Base-by-base conservation (phyloP, 352 stramenopile genomes). In the Peronospora tabacina region DNA sequence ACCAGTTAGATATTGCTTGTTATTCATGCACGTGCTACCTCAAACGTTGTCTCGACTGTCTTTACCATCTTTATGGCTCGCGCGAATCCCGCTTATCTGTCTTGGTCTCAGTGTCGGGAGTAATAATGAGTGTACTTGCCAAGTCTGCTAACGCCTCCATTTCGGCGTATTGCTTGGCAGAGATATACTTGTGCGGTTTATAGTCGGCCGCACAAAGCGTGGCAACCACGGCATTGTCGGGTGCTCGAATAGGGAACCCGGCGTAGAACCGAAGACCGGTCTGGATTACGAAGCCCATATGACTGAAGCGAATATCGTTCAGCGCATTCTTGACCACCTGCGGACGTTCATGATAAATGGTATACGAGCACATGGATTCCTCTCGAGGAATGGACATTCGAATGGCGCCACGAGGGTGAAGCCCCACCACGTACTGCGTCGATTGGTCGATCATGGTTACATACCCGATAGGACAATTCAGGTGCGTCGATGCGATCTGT, bases 121-220 rank as follows among this genome's bases (percentile, higher is more conserved):
- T 62, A 43, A 67, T 58, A 38, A 74, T 54, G 16, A 80, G 53
- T 13, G 69, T 64, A 9, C 63, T 63, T 0, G 71, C 72, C 15
- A 88, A 60, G 12, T 81, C 62, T 8, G 63, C 64, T 13, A 88
- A 56, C 44, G 65, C 63, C 47, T 86, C 62, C 77, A 88, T 88
- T 42, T 75, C 77, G 37, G 72, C 72, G 45, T 86, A 88, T 41
- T 88, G 68, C 59, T 86, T 83, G 49, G 70, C 76, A 0, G 72
- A 74, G 43, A 88, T 85, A 32, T 73, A 66, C 52, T 76, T 62
- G 53, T 84, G 74, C n/a, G 77, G 60, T 33, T 57, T 50, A 47
- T 66, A 63, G 58, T 83, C 73, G 19, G 57, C 59, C 1, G 73
- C 63, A 48, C 76, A 87, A 28, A 87, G 63, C 8, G 68, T 76